Evolutionary conservation across 2,329 filamentous ascomycete species (phyloP), one percentile per base, ranked within the genome.

Genomic region (Herpotrichia juniperi): DNA sequence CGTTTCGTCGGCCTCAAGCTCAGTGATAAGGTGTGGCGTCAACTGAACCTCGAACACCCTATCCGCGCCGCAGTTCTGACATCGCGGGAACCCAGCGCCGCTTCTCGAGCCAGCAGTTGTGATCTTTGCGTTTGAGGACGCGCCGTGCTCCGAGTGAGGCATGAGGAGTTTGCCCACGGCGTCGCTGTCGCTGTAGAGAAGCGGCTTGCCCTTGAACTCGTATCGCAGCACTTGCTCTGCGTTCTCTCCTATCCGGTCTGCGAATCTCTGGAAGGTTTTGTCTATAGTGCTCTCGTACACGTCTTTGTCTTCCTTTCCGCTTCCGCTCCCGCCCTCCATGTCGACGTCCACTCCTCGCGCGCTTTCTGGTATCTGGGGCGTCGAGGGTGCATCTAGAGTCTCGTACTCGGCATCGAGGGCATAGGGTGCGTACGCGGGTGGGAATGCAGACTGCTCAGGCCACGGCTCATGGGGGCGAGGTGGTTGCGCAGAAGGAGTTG

Each of bases 341-440:
- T 71, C 72, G 14, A 76, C 66, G 42, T 76, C 72, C 19, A 76
- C 66, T 39, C 75, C 74, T 48, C 77, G 77, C 25, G 77, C 73
- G 34, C 78, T 78, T 30, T 76, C 68, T 3, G 76, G 81, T 37
- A 82, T 81, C 25, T 75, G 74, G 0, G 83, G 81, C 2, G 64
- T 74, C 9, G 75, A 75, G 60, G 86, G 68, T 16, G 74, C 71
- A 56, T 91, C 90, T 22, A 97, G 83, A 3, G 89, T 90, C 74
- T 99, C 94, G 75, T 91, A 96, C 67, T 96, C 93, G 46, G 93
- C 93, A 62, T 97, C 94, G 45, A 88, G 81, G 77, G 91, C 90
- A 68, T 88, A 89, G 25, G 83, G 77, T 0, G 91, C 88, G 74
- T 93, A 97, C 0, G 91, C 79, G 1, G 79, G 55, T 0, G 91